phyloP scores from a whole-genome alignment of 2,329 filamentous ascomycete species.

The Colletotrichum sp. region DNA sequence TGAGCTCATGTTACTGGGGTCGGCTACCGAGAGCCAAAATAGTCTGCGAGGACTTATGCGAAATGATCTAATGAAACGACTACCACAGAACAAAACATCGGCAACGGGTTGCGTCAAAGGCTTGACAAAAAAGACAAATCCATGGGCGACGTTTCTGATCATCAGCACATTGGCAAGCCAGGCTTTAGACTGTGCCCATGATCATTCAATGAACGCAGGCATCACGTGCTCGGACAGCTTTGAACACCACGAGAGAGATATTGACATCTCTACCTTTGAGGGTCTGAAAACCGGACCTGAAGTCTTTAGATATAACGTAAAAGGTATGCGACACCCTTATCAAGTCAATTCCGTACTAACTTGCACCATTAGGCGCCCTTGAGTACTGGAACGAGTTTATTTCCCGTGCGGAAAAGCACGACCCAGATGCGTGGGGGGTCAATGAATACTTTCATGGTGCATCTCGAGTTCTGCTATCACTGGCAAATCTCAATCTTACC shows the following conservation, averaged over 20 bases:
- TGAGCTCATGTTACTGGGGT: not conserved
- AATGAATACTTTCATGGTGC: not conserved
- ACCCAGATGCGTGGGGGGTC: not conserved
- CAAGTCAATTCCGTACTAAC: not conserved
- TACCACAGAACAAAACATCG: not conserved
- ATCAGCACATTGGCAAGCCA: not conserved
- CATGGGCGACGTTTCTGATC: not conserved
- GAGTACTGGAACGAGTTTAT: fast-evolving
- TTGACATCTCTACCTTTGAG: not conserved
- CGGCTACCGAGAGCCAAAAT: not conserved
- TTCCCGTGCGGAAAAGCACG: not conserved
- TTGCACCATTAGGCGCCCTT: not conserved
- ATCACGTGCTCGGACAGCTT: not conserved
- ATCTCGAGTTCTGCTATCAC: not conserved
- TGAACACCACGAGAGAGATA: not conserved
- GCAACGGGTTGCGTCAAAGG: not conserved
- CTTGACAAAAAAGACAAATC: not conserved
- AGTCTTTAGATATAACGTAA: not conserved
- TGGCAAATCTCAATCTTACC: not conserved
- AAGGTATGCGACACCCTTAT: not conserved
- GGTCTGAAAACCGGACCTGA: not conserved
- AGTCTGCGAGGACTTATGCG: not conserved
- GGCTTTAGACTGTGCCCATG: not conserved
- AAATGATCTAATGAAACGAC: not conserved
- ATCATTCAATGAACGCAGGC: not conserved